Percentiles rank a stretch among this genome's conserved stretches.
Evolutionary conservation across 805 yeast species (phyloP).

Genomic region (Teunomyces stri): DNA sequence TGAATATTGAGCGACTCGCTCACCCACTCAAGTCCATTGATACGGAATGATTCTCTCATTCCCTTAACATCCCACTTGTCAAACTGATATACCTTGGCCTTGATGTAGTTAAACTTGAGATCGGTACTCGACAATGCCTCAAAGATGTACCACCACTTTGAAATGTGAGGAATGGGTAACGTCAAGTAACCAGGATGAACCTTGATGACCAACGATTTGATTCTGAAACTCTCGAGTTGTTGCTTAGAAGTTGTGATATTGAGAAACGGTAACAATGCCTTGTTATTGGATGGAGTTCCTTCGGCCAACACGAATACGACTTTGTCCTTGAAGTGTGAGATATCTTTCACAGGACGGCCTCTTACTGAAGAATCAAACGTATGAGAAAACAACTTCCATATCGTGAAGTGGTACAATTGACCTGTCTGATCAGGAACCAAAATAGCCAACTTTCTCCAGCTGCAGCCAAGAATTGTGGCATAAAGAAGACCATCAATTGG

Average conservation of each 20-base stretch:
- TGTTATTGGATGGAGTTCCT: constrained; percentile 85
- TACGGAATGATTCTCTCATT: constrained; percentile 28
- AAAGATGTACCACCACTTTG: constrained; percentile 19
- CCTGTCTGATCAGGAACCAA: constrained; percentile 42
- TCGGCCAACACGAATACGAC: constrained; percentile 64
- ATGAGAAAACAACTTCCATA: constrained; percentile 26
- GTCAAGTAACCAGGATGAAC: constrained; percentile 34
- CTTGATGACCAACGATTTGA: constrained; percentile 39
- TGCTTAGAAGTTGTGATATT: constrained; percentile 4
- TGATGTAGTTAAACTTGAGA: constrained; percentile 17
- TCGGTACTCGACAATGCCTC: constrained; percentile 21
- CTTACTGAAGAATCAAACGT: constrained; percentile 14
- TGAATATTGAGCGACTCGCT: constrained; percentile 24
- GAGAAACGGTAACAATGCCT: constrained; percentile 62
- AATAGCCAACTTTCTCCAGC: constrained; percentile 26
- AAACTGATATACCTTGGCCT: constrained; percentile 25
- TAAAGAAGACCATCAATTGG: constrained; percentile 54
- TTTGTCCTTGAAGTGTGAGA: constrained; percentile 32
- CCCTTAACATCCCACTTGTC: constrained; percentile 14
- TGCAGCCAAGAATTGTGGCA: constrained; percentile 14
- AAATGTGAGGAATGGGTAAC: constrained; percentile 33
- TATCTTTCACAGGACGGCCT: constrained; percentile 14
- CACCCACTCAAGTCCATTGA: constrained; percentile 31
- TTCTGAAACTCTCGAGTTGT: constrained; percentile 16
- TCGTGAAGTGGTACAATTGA: constrained; percentile 23